Evolutionary conservation across 2,329 filamentous ascomycete genomes (phyloP).

Genomic region (Byssothecium circinans): DNA sequence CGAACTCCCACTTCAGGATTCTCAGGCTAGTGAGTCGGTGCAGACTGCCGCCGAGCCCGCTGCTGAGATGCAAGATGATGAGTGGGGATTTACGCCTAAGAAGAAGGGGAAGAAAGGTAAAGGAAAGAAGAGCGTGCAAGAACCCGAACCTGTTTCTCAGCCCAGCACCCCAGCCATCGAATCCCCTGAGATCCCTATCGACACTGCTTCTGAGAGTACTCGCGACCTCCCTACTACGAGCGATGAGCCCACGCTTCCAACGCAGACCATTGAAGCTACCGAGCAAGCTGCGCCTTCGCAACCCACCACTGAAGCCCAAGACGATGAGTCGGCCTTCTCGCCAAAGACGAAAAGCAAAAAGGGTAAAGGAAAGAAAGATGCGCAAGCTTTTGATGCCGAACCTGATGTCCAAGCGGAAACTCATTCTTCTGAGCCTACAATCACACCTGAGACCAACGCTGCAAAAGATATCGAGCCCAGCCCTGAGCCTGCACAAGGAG

Average conservation of each 20-base stretch:
- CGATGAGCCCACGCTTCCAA: constrained; percentile 3
- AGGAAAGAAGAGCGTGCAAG: constrained; percentile 25
- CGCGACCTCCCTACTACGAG: background rate
- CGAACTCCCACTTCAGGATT: background rate
- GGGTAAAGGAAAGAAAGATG: constrained; percentile 27
- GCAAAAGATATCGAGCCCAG: background rate
- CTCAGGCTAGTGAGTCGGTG: background rate
- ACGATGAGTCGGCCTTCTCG: constrained; percentile 11
- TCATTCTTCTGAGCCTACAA: background rate
- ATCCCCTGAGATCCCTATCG: constrained; percentile 1
- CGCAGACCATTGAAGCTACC: background rate
- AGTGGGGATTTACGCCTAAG: constrained; percentile 8
- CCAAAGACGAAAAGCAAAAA: constrained; percentile 30
- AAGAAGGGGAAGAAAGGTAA: constrained; percentile 33
- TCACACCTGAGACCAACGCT: background rate
- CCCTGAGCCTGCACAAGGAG: too few relatives aligned
- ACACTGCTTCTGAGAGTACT: background rate
- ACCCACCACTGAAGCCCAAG: constrained; percentile 6
- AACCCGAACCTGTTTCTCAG: background rate
- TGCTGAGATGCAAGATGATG: constrained; percentile 14
- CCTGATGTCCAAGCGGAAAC: constrained; percentile 2
- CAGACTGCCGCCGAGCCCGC: background rate
- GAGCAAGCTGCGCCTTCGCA: background rate
- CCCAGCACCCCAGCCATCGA: constrained; percentile 11
- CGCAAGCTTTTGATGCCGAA: constrained; percentile 13